Conservation (phyloP, 2,329 filamentous ascomycete species). For the Aspergillus melleus region DNA sequence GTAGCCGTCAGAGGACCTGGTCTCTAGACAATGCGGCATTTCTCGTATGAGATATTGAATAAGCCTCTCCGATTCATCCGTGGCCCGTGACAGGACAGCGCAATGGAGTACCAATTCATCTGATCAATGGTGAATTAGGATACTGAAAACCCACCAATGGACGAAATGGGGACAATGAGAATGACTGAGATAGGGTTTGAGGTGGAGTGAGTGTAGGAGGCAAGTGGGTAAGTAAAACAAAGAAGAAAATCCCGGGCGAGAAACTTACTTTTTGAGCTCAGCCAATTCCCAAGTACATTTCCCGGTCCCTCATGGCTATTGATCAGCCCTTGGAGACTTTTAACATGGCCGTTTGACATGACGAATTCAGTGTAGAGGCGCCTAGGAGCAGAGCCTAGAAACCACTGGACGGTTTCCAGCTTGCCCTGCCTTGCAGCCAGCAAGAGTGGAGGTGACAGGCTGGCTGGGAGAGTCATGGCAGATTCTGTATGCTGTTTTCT, state of each 20-base stretch:
- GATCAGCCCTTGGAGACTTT: slow-evolving; percentile 61
- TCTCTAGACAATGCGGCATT: slow-evolving; percentile 63
- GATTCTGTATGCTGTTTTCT: neutral
- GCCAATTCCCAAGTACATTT: slow-evolving; percentile 27
- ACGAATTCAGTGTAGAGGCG: slow-evolving; percentile 70
- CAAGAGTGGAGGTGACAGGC: slow-evolving; percentile 31
- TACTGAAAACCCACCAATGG: too few species aligned
- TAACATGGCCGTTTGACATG: slow-evolving; percentile 60
- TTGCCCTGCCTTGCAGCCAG: slow-evolving; percentile 44
- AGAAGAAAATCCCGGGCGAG: neutral
- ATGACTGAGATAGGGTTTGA: too few species aligned
- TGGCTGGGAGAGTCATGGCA: neutral
- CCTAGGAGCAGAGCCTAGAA: slow-evolving; percentile 69
- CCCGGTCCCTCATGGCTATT: slow-evolving; percentile 38
- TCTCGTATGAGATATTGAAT: slow-evolving; percentile 66
- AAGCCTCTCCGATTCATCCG: slow-evolving; percentile 51
- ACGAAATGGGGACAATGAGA: too few species aligned
- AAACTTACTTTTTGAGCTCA: slow-evolving; percentile 51
- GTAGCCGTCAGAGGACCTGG: slow-evolving; percentile 47
- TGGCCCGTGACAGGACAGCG: slow-evolving; percentile 54
- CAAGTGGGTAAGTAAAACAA: too few species aligned
- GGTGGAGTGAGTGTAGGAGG: too few species aligned
- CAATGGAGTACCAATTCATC: slow-evolving; percentile 62
- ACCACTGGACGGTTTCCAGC: slow-evolving; percentile 73
- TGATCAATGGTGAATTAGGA: slow-evolving; percentile 9